Conservation (phyloP, 2,329 filamentous ascomycete genomes). For the Exophiala alcalophila region DNA sequence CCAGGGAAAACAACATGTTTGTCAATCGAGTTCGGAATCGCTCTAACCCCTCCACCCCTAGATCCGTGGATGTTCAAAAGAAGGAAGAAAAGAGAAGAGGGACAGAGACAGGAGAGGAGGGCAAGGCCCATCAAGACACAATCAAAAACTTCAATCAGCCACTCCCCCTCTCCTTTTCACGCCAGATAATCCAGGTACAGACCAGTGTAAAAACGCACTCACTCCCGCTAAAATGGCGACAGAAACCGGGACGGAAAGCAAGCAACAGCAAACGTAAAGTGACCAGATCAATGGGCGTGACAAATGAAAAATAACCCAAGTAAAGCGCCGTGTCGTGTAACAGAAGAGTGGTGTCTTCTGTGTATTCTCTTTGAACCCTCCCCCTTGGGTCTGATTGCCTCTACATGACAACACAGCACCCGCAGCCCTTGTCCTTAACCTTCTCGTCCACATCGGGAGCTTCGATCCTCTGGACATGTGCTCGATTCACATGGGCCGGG, state of each 20-base stretch:
- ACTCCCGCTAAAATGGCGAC: constrained; percentile 27
- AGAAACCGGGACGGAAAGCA: constrained; percentile 14
- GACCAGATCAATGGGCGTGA: constrained; percentile 9
- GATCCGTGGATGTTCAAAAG: no score
- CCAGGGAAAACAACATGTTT: no score
- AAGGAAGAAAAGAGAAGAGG: no score
- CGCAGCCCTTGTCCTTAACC: constrained; percentile 60
- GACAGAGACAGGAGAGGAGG: no score
- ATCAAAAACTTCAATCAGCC: no score
- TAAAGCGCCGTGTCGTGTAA: constrained; percentile 6
- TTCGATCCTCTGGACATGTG: constrained; percentile 41
- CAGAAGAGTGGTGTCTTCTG: constrained; percentile 10
- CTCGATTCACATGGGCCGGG: constrained; percentile 38
- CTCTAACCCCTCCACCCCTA: no score
- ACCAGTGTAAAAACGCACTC: constrained; percentile 16
- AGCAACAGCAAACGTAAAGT: background rate
- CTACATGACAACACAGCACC: constrained; percentile 76
- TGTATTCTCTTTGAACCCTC: no score
- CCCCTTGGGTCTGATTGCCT: constrained; percentile 30
- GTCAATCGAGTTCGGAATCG: no score
- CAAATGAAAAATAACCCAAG: constrained; percentile 18
- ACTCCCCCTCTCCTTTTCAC: no score
- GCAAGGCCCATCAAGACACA: no score
- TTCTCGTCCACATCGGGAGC: constrained; percentile 56
- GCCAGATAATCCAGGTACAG: no score